Evolutionary conservation across 768 basidiomycete genomes (phyloP), one percentile per base, ranked within the genome.

Genomic region (Tubosaeta sp.): DNA sequence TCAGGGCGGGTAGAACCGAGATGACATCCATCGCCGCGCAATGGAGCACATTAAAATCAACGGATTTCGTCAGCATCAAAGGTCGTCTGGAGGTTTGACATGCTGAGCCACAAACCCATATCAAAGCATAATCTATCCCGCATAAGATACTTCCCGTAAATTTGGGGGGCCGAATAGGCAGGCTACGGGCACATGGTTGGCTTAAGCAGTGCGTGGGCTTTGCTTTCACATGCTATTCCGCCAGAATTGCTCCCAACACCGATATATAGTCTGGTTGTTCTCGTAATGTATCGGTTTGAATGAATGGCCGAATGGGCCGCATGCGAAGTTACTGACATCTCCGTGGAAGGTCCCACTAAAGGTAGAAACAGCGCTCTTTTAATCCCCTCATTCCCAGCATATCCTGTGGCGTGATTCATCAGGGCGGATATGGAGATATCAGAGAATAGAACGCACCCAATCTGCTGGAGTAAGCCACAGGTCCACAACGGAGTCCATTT

Each of bases 401-500:
- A 57, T 88, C 86, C 89, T 91, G 66, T 55, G 49, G 51, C 52
- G 43, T 35, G 29, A 40, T 46, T 9, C 35, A 1, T 64, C 25
- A 56, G 36, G 19, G 43, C 9, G 39, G 18, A 36, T 29, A 34
- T 50, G 34, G 45, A 48, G 27, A 47, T 39, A 29, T 32, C 11
- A 48, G 38, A 43, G 14, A 48, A 50, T 14, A 46, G 34, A 18
- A 70, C 78, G 44, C 68, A 92, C 90, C 90, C 94, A 99, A 65
- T 99, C 96, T 31, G 82, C 74, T 50, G 75, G 71, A 6, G 90
- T 81, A 24, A 98, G 75, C 95, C 95, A 98, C 49, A 97, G 71
- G 57, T 99, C 96, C 27, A 81, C 78, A 40, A 88, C 82, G 3
- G 84, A 83, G 46, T 99, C 96, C 81, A 98, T 87, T 69, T 91